Conservation (phyloP, 2,329 filamentous ascomycete species). For the Pestalotiopsis sp. region DNA sequence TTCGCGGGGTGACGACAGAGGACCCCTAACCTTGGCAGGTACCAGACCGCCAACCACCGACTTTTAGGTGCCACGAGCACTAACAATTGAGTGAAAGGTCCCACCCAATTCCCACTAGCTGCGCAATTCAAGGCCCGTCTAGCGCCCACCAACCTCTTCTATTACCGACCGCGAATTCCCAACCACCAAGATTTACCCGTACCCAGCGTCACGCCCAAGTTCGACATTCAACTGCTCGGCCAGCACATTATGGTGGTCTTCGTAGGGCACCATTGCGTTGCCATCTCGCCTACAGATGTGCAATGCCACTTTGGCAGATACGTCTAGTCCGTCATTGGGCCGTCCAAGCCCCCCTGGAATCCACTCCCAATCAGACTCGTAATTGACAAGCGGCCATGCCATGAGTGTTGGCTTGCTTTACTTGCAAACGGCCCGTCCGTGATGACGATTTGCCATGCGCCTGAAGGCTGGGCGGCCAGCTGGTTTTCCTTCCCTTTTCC, state of each 20-base stretch:
- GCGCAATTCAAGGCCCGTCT: neutral
- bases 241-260: constrained; percentile 8
- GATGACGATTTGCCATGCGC: constrained; percentile 3
- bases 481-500: constrained; percentile 16
- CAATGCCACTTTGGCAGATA: neutral
- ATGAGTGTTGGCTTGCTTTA: neutral
- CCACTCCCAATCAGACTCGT: neutral
- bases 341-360: neutral
- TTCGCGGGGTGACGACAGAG: neutral
- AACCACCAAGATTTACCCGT: constrained; percentile 6
- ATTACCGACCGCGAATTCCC: neutral
- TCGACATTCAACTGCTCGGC: neutral
- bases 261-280: neutral
- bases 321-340: neutral
- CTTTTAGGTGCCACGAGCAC: neutral
- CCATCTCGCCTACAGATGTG: neutral
- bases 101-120: neutral
- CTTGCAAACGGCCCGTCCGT: neutral
- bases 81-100: neutral
- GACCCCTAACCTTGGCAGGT: neutral
- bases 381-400: neutral
- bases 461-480: constrained; percentile 6
- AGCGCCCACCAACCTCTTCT: neutral
- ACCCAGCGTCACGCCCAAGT: neutral
- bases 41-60: neutral